Evolutionary conservation across 2,329 filamentous ascomycete species (phyloP).

Genomic region (Ophiocordyceps camponoti-rufipedis): DNA sequence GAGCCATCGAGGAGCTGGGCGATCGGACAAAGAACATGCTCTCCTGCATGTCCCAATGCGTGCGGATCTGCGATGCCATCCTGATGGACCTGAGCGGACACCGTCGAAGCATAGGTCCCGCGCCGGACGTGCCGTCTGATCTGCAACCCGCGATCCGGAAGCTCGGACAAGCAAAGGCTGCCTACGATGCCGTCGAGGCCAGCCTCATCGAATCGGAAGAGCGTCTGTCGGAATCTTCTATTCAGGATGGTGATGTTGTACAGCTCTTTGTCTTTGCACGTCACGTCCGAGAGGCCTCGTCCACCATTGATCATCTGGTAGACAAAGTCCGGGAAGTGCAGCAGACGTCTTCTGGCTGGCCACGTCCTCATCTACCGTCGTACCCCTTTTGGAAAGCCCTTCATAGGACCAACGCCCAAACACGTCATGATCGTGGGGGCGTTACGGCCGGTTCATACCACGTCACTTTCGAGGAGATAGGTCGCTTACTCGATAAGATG

Average conservation of each 20-base stretch:
- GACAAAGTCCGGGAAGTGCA: conserved; percentile 29
- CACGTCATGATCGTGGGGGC: conserved; percentile 39
- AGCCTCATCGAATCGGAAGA: conserved; percentile 24
- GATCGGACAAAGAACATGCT: conserved; percentile 28
- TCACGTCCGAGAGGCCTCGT: conserved; percentile 32
- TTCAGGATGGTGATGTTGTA: conserved; percentile 29
- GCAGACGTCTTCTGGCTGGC: conserved; percentile 15
- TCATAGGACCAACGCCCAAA: conserved; percentile 34
- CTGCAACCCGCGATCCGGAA: conserved; percentile 18
- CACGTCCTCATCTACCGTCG: conserved; percentile 27
- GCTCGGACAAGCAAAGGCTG: conserved; percentile 22
- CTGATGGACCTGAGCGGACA: conserved; percentile 35
- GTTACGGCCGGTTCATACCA: conserved; percentile 33
- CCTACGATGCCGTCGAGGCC: conserved; percentile 28
- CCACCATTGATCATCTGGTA: conserved; percentile 25
- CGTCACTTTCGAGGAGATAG: conserved; percentile 24
- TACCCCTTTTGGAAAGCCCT: conserved; percentile 35
- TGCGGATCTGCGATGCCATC: conserved; percentile 29
- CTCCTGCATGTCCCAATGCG: conserved; percentile 22
- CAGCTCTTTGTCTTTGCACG: conserved; percentile 36
- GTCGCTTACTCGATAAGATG: conserved; percentile 22
- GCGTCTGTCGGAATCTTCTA: conserved; percentile 23
- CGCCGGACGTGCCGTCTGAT: conserved; percentile 21
- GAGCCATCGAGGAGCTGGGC: conserved; percentile 16
- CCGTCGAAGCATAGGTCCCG: conserved; percentile 26